A percentile compares a stretch with the other conserved stretches of the same genome.
Conservation (phyloP, 2,329 filamentous ascomycete species). For the Trichoderma semiorbis region DNA sequence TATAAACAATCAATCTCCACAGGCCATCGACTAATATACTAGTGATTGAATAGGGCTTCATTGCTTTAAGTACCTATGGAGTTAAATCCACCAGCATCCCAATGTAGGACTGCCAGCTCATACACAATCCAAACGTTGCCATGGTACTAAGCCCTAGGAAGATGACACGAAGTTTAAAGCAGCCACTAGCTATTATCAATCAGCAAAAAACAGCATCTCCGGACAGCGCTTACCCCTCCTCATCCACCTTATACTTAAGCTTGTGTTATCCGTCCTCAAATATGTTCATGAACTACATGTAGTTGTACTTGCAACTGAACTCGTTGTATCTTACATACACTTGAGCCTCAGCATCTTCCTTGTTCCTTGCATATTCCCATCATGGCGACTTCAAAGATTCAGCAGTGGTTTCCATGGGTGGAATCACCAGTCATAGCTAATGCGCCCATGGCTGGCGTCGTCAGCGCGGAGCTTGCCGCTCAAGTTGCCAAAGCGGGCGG, state of each 20-base stretch:
- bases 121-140: neutral
- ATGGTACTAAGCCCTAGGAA: conserved; percentile 6
- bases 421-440: conserved; percentile 33
- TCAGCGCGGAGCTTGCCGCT: conserved; percentile 33
- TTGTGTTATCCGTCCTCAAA: neutral
- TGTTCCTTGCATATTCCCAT: neutral
- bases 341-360: neutral
- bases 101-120: neutral
- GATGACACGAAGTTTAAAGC: neutral
- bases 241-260: neutral
- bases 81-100: neutral
- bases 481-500: conserved; percentile 39
- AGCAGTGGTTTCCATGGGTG: conserved; percentile 31
- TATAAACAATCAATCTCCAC: neutral
- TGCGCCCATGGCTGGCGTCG: conserved; percentile 37
- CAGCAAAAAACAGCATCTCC: conserved; percentile 4
- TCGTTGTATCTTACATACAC: neutral
- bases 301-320: neutral
- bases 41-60: neutral
- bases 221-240: neutral
- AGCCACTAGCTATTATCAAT: neutral
- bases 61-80: neutral
- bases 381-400: conserved; percentile 28
- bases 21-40: neutral
- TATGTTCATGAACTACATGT: neutral